phyloP scores from a whole-genome alignment of 352 stramenopile species.

The Pythium myriotylum region DNA sequence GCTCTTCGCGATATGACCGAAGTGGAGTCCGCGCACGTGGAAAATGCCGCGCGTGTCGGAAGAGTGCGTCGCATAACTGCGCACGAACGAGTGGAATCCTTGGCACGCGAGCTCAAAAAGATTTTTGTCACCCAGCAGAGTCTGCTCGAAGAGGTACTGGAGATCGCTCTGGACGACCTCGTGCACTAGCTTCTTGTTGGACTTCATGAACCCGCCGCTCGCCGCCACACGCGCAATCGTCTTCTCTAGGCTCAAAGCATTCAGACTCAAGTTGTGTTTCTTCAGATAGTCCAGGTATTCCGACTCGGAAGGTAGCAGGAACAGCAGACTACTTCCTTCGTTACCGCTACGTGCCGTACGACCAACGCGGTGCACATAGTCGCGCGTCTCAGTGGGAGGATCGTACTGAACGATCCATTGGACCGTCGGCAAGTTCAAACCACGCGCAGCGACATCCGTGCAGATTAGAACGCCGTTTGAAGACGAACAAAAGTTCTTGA shows the following conservation, averaged over 20 bases:
- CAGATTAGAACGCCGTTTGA: slow-evolving; percentile 94
- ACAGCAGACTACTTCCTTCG: slow-evolving; percentile 94
- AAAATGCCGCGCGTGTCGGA: slow-evolving; percentile 92
- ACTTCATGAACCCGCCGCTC: slow-evolving; percentile 60
- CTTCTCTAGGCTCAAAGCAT: slow-evolving; percentile 86
- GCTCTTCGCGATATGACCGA: slow-evolving; percentile 93
- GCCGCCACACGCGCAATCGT: slow-evolving; percentile 68
- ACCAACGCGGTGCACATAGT: slow-evolving; percentile 99
- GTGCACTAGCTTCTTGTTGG: slow-evolving; percentile 79
- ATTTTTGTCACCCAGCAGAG: slow-evolving; percentile 77
- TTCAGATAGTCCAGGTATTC: slow-evolving; percentile 94
- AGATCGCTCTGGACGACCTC: slow-evolving; percentile 81
- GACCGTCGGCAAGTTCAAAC: slow-evolving; percentile 98
- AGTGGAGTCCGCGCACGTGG: slow-evolving; percentile 91
- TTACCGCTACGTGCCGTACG: slow-evolving; percentile 98
- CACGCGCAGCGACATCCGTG: slow-evolving; percentile 97
- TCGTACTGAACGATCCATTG: slow-evolving; percentile 98
- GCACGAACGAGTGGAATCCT: slow-evolving; percentile 92
- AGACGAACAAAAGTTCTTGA: slow-evolving; percentile 93
- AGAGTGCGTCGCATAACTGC: slow-evolving; percentile 92
- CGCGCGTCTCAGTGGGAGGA: slow-evolving; percentile 97
- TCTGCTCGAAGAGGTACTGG: slow-evolving; percentile 85
- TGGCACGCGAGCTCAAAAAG: slow-evolving; percentile 86
- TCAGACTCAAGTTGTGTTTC: slow-evolving; percentile 79
- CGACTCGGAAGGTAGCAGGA: slow-evolving; percentile 96